Percentiles rank a stretch among this genome's conserved stretches.
Evolutionary conservation across 768 basidiomycete species (phyloP).

Genomic region (Collybiopsis confluens): DNA sequence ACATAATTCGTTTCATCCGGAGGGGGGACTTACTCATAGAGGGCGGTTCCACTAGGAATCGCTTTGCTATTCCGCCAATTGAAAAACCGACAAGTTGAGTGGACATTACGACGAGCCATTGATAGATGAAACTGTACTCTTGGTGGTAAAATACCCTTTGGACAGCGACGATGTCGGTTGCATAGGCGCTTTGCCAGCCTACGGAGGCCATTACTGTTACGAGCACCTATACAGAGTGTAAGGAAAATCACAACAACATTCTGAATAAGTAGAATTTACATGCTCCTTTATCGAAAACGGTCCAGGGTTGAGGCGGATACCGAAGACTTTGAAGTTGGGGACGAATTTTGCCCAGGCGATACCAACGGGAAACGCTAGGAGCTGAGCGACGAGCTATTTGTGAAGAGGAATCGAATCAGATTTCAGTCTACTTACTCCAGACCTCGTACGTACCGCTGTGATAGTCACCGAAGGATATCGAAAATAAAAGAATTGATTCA

Average conservation of each 20-base stretch:
- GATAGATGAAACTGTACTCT: constrained; percentile 56
- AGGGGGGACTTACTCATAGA: constrained; percentile 52
- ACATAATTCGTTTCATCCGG: constrained; percentile 21
- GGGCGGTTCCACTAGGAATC: constrained; percentile 72
- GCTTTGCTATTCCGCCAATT: constrained; percentile 64
- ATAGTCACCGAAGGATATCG: constrained; percentile 26
- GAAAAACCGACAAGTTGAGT: constrained; percentile 81
- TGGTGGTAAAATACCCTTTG: constrained; percentile 71
- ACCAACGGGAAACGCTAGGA: constrained; percentile 65
- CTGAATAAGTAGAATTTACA: no score
- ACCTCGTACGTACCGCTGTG: not conserved
- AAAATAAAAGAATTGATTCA: constrained; percentile 58
- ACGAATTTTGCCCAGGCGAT: constrained; percentile 52
- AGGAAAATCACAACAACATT: no score
- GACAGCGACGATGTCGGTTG: constrained; percentile 74
- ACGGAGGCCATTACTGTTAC: constrained; percentile 49
- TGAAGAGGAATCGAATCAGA: not conserved
- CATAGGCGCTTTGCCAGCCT: constrained; percentile 56
- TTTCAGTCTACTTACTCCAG: no score
- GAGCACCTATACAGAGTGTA: constrained; percentile 32
- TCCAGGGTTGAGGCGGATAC: constrained; percentile 56
- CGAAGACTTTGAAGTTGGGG: constrained; percentile 52
- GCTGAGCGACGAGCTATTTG: constrained; percentile 59
- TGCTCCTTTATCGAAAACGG: constrained; percentile 76
- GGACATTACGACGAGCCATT: constrained; percentile 77